Evolutionary conservation across 805 yeast genomes (phyloP).

Genomic region (Kodamaea hsintzibuensis): DNA sequence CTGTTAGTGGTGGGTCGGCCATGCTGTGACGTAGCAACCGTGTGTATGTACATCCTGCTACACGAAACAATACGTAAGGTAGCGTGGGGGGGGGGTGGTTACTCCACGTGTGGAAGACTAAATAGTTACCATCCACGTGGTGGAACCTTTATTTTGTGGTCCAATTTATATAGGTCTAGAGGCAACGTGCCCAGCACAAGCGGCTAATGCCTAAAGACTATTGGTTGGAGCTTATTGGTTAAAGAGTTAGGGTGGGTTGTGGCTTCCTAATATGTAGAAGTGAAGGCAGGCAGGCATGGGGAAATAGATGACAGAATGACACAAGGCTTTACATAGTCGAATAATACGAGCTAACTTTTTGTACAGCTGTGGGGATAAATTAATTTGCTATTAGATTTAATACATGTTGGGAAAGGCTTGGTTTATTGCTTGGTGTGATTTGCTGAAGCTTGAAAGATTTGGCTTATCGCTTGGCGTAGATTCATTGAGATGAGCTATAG

Average conservation of each 20-base stretch:
- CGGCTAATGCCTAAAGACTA: not conserved
- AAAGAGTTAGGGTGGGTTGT: not conserved
- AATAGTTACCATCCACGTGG: not conserved
- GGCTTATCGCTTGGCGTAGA: no score
- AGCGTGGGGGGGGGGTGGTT: not conserved
- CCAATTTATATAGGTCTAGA: not conserved
- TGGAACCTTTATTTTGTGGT: not conserved
- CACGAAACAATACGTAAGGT: not conserved
- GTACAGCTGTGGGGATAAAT: no score
- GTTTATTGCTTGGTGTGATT: no score
- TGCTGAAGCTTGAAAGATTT: no score
- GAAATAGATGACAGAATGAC: not conserved
- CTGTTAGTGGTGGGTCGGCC: not conserved
- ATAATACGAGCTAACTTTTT: not conserved
- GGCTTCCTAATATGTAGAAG: not conserved
- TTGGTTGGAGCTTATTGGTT: not conserved
- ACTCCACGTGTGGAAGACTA: conserved; percentile 1
- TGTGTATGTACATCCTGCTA: not conserved
- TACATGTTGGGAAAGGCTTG: no score
- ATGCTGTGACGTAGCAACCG: not conserved
- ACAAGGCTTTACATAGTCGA: not conserved
- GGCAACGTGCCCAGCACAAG: not conserved
- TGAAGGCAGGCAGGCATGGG: no score
- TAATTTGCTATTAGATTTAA: no score
- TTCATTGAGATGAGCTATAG: no score